Percentiles rank a stretch among this genome's conserved stretches.
Evolutionary conservation across 1,284 basidiomycete species (phyloP).

Genomic region (Trichosporon coremiiforme): DNA sequence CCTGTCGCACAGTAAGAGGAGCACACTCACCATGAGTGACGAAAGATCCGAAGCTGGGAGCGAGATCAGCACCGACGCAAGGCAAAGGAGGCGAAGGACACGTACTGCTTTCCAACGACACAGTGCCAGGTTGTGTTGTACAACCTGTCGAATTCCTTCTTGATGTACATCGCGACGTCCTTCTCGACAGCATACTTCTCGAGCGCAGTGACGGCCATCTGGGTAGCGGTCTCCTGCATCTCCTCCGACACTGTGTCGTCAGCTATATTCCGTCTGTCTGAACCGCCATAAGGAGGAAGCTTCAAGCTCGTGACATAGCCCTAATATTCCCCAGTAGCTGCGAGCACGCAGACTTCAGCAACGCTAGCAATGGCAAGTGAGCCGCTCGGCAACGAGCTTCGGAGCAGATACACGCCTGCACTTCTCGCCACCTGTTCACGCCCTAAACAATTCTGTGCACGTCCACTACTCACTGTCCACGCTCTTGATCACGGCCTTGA

Average conservation of each 20-base stretch:
- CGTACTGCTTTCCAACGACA: conserved; percentile 84
- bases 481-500: conserved; percentile 89
- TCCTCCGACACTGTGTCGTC: conserved; percentile 73
- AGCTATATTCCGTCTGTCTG: neutral
- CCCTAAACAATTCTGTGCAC: neutral
- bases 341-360: no score
- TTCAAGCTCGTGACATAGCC: no score
- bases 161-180: conserved; percentile 96
- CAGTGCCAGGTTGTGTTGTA: conserved; percentile 90
- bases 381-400: no score
- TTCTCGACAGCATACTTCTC: conserved; percentile 93
- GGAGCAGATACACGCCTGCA: no score
- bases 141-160: conserved; percentile 92
- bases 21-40: conserved; percentile 84
- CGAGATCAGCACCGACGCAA: conserved; percentile 19
- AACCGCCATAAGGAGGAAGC: no score
- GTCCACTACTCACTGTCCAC: conserved; percentile 67
- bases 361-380: no score
- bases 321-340: no score
- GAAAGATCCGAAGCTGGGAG: conserved; percentile 78
- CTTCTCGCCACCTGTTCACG: no score
- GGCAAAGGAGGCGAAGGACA: conserved; percentile 2
- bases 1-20: neutral
- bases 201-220: conserved; percentile 79
- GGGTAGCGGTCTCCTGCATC: conserved; percentile 90